Conservation (phyloP, 768 basidiomycete genomes). For the Trametes cingulata region DNA sequence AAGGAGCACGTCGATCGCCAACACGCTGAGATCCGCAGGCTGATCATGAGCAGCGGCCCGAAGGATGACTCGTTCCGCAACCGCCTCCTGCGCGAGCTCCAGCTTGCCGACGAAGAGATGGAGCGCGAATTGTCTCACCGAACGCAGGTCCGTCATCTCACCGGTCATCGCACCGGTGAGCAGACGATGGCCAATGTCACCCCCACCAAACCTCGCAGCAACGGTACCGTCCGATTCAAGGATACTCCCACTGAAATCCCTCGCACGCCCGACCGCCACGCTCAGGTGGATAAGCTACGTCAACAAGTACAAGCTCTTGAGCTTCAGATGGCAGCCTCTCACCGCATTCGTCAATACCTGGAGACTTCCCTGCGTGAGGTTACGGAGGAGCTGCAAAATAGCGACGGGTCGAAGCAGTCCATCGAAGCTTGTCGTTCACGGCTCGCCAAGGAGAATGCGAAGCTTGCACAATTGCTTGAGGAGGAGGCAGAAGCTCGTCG, state of each 20-base stretch:
- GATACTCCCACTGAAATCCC: constrained; percentile 38
- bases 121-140: constrained; percentile 50
- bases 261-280: constrained; percentile 45
- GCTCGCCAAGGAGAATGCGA: constrained; percentile 56
- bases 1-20: constrained; percentile 65
- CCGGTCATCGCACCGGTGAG: constrained; percentile 25
- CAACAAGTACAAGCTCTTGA: constrained; percentile 70
- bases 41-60: constrained; percentile 57
- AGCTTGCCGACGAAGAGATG: constrained; percentile 58
- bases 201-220: constrained; percentile 45
- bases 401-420: constrained; percentile 65
- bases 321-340: constrained; percentile 66
- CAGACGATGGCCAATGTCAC: constrained; percentile 43
- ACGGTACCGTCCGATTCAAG: constrained; percentile 38
- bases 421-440: constrained; percentile 58
- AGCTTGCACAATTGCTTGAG: constrained; percentile 54
- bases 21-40: constrained; percentile 70
- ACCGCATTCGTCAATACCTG: constrained; percentile 64
- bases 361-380: constrained; percentile 60
- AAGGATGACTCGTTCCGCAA: constrained; percentile 63
- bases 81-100: constrained; percentile 62
- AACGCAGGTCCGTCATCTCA: constrained; percentile 24
- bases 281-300: constrained; percentile 50
- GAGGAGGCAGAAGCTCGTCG: constrained; percentile 66
- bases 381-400: constrained; percentile 60